Conservation (phyloP, 805 yeast species). For the Starmera pachycereana region DNA sequence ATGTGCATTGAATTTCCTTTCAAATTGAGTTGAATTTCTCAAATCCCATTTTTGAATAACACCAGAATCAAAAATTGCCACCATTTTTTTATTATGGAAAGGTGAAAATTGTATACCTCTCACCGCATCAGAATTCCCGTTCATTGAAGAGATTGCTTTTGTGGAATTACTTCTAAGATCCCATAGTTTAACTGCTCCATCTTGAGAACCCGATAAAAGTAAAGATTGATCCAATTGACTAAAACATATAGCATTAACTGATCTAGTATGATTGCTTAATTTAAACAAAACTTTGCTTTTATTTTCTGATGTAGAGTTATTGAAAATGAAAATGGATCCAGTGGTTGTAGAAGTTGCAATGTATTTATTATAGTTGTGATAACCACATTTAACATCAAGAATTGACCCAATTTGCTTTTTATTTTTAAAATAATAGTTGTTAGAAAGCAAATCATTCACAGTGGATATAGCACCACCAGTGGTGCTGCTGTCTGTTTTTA, state of each 20-base stretch:
- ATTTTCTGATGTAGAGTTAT: constrained; percentile 15
- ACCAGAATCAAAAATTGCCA: constrained; percentile 85
- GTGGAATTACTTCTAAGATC: constrained; percentile 43
- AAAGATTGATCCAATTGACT: constrained; percentile 26
- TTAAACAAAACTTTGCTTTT: constrained; percentile 20
- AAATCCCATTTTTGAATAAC: constrained; percentile 79
- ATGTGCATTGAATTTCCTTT: constrained; percentile 76
- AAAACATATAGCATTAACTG: constrained; percentile 35
- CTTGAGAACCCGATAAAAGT: constrained; percentile 63
- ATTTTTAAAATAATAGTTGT: constrained; percentile 18
- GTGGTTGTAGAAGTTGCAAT: constrained; percentile 36
- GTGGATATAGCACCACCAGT: constrained; percentile 16
- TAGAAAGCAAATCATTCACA: constrained; percentile 25
- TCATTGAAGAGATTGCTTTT: constrained; percentile 40
- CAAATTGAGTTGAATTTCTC: constrained; percentile 53
- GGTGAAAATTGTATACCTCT: constrained; percentile 46
- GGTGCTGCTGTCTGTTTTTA: constrained; percentile 20
- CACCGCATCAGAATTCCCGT: constrained; percentile 62
- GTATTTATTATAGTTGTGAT: constrained; percentile 25
- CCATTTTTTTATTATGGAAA: constrained; percentile 45
- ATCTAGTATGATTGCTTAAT: constrained; percentile 33
- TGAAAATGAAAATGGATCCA: constrained; percentile 33
- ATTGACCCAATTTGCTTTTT: constrained; percentile 28
- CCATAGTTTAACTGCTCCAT: constrained; percentile 71
- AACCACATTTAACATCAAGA: constrained; percentile 34